Conservation (phyloP, 164 flowering plant species). For the Sedum album region DNA sequence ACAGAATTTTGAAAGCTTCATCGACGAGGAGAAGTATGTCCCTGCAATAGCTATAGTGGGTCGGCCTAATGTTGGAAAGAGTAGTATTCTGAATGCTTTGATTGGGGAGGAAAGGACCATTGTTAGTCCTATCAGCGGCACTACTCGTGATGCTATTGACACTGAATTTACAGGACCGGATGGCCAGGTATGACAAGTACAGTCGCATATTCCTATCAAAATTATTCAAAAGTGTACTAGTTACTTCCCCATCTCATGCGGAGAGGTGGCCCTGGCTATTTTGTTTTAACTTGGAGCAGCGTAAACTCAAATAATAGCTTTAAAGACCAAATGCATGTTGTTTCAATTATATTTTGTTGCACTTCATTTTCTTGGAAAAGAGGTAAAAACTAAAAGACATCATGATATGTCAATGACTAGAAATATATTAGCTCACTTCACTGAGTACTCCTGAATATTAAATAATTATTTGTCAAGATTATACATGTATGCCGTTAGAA, state of each 20-base stretch:
- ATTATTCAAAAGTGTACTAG: not conserved
- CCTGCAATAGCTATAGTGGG: conserved; percentile 94
- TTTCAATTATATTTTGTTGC: not conserved
- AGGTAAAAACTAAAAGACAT: no score
- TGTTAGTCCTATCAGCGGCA: conserved; percentile 97
- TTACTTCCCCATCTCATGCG: not conserved
- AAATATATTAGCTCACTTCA: no score
- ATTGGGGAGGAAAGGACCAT: conserved; percentile 93
- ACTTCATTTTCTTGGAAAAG: no score
- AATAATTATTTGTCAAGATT: no score
- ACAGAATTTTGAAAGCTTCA: conserved; percentile 35
- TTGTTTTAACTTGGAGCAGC: not conserved
- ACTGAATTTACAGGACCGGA: conserved; percentile 74
- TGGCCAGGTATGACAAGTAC: conserved; percentile 62
- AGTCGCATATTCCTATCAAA: not conserved
- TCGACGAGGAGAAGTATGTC: conserved; percentile 50
- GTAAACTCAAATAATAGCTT: not conserved
- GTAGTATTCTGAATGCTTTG: conserved; percentile 92
- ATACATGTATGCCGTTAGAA: no score
- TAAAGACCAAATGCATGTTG: not conserved
- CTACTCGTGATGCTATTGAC: conserved; percentile 99
- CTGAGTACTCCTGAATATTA: no score
- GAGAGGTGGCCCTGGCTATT: not conserved
- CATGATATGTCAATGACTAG: no score
- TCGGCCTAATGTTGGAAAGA: conserved; percentile 97